phyloP scores from a whole-genome alignment of 2,329 filamentous ascomycete genomes.

The Penicillium paneum region DNA sequence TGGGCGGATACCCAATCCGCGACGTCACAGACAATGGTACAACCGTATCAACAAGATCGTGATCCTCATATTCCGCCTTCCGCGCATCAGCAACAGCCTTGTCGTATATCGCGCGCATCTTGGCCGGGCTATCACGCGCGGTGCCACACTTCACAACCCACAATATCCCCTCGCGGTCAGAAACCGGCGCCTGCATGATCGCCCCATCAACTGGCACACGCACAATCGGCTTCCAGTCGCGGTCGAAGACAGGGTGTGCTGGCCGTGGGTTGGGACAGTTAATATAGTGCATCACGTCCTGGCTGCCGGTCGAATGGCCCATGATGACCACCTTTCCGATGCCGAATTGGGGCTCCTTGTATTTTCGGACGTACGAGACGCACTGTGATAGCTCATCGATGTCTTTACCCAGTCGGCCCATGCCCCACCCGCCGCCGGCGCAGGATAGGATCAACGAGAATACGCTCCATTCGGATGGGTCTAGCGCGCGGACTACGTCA shows the following conservation, averaged over 20 bases:
- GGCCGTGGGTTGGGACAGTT: constrained; percentile 40
- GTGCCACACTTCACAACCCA: constrained; percentile 25
- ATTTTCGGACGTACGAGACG: constrained; percentile 48
- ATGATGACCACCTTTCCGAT: constrained; percentile 59
- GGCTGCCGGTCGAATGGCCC: constrained; percentile 66
- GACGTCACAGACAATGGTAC: constrained; percentile 31
- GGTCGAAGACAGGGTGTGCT: constrained; percentile 28
- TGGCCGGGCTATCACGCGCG: constrained; percentile 17
- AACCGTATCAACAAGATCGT: constrained; percentile 26
- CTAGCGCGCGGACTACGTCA: constrained; percentile 47
- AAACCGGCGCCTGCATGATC: constrained; percentile 74
- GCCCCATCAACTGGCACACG: constrained; percentile 63
- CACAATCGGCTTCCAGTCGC: constrained; percentile 27
- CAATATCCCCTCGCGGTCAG: constrained; percentile 65
- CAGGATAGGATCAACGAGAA: constrained; percentile 51
- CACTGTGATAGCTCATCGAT: constrained; percentile 52
- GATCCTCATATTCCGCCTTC: constrained; percentile 17
- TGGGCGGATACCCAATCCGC: constrained; percentile 27
- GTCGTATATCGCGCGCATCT: constrained; percentile 25
- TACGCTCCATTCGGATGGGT: constrained; percentile 50
- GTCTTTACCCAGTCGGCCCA: constrained; percentile 51
- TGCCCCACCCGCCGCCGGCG: constrained; percentile 54
- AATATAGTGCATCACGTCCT: constrained; percentile 64
- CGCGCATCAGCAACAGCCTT: constrained; percentile 21
- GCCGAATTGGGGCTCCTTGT: constrained; percentile 27